These are phyloP conservation scores for Coprinopsis sp. DNA, from an alignment of 768 basidiomycete species.

Conservation along the genomic window DNA sequence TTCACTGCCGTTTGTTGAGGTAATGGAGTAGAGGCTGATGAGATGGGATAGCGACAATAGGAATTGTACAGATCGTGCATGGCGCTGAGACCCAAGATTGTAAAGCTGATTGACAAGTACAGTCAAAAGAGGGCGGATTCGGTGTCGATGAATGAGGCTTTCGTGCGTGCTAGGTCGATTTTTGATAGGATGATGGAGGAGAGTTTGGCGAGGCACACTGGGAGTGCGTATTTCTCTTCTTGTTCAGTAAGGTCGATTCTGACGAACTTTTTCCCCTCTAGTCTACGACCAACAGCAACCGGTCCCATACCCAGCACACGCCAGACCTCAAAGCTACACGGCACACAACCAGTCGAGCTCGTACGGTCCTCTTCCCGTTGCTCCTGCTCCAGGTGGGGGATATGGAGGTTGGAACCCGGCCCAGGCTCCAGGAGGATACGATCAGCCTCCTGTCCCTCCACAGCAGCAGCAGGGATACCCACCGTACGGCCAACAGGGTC, in stretches of 20 bases:
- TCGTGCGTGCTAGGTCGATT: constrained; percentile 81
- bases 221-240: constrained; percentile 35
- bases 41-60: no score
- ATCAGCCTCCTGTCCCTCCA: background rate
- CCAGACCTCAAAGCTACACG: constrained; percentile 24
- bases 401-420: background rate
- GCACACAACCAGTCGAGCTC: constrained; percentile 20
- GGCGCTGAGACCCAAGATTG: no score
- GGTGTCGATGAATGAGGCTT: constrained; percentile 91
- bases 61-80: no score
- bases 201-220: constrained; percentile 69
- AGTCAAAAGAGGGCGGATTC: no score
- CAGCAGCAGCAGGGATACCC: background rate
- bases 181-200: constrained; percentile 96
- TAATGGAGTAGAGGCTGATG: no score
- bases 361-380: no score
- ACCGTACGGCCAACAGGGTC: background rate
- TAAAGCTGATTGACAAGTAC: no score
- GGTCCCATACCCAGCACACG: constrained; percentile 19
- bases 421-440: constrained; percentile 12
- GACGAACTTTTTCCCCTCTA: constrained; percentile 20
- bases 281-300: constrained; percentile 49
- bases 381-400: constrained; percentile 3
- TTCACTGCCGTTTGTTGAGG: no score
- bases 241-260: background rate